Evolutionary conservation across 2,329 filamentous ascomycete species (phyloP), one percentile per base, ranked within the genome.

Genomic region (Botrytis tulipae): DNA sequence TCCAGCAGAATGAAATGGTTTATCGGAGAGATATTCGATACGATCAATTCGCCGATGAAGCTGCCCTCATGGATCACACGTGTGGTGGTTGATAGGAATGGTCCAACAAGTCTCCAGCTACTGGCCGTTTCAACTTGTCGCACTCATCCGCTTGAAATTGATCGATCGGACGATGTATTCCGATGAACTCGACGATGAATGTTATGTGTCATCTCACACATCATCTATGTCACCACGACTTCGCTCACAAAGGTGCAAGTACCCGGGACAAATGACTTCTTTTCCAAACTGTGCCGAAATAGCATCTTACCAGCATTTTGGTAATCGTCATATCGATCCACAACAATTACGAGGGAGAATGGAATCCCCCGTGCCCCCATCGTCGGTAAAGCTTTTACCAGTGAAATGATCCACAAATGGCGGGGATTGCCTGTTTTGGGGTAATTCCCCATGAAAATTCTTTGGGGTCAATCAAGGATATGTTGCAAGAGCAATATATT

Each of bases 301-400:
- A 25, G 20, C 12, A 25, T 25, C 14, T 25, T 22, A 25, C 1
- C 2, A 48, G 16, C 14, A 32, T 46, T 32, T 35, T 61, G 20
- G 32, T 61, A 8, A 22, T 65, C 5, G 9, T 46, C 61, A 32
- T 14, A 25, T 46, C n/a, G n/a, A 46, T 65, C 9, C 60, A 62
- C 60, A 40, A 40, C 12, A 40, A 40, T 62, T 40, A 62, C 60
- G 35, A 62, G 60, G 42, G 14, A 62, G 35, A 40, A 40, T n/a
- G 29, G 37, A 20, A 22, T 18, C 25, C 12, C 20, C 37, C 37
- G 37, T 37, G 37, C 37, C 37, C 7, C n/a, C 46, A 66, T 48
- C 1, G 22, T 48, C 65, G 65, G 65, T 16, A 67, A 67, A 67
- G 65, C 65, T 54, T 67, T 54, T 68, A 68, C 16, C 65, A 54